Base-by-base conservation (phyloP, 1,284 basidiomycete genomes). In the Pseudomicrostroma phylloplanum region DNA sequence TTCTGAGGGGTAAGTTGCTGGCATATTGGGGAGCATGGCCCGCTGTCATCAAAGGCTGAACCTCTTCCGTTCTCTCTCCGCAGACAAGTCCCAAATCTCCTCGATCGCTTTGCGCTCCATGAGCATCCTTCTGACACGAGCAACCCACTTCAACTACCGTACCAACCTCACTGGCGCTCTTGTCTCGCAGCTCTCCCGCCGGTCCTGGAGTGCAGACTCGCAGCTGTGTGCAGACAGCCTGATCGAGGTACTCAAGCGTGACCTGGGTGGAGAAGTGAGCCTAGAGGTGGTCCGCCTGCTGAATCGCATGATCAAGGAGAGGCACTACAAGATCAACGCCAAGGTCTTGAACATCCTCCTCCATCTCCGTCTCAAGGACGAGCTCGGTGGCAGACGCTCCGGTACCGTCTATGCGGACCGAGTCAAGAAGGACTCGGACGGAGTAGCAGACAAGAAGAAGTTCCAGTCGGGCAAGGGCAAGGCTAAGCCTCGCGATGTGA, bases 131-230 rank as follows among this genome's bases (percentile, higher is more conserved):
- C 83, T 93, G 12, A 83, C 84, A 21, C 87, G 90, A 68, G 86
- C 88, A 65, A 90, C 91, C 11, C 93, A 99, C 81, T 99, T 99
- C 85, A 99, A 99, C 82, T 99, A 96, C 81, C 87, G 90, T 57
- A 84, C 86, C 69, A 97, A 98, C 81, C 85, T 99, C 69, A 90
- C 96, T 85, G 88, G 86, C 63, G 88, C 88, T 57, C 83, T 98
- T 56, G 87, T 98, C 19, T 86, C 89, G 57, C 85, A 87, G 17
- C 81, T 99, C 60, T 94, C 92, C 71, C 87, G 87, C 70, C 49
- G 64, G 1, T 56, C 15, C 11, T 78, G 73, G 75, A 63, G 59
- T 48, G 48, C 89, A 87, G 84, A 86, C 55, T 92, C 89, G 55
- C 87, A 91, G 71, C 82, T 88, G 53, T 96, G 94, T 78, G 85